Base-by-base conservation (phyloP, 441 rosid species). In the Viola pubescens region DNA sequence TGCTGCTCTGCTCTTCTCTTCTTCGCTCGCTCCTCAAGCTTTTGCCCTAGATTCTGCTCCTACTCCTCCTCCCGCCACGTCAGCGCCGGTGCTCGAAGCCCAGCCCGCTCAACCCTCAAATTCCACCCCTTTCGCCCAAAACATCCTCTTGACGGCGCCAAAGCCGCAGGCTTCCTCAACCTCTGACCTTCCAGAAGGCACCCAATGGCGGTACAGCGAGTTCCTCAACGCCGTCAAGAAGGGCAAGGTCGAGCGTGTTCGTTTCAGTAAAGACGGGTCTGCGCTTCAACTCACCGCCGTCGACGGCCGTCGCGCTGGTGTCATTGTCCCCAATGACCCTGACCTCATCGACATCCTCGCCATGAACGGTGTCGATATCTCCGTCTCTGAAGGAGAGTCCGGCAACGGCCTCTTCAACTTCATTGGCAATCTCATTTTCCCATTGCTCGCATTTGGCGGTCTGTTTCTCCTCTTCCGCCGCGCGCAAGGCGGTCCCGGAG, bases 181-280 rank as follows among this genome's bases (percentile, higher is more conserved):
- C 53, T 65, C 95, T 1, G 95, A 89, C 66, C 82, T 92, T 53
- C 98, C 95, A 0, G 97, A 92, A 52, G 94, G 97, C 10, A 71
- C 69, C n/a, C 88, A 85, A 60, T 89, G 98, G 97, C 76, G 98
- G 5, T 92, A 89, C 90, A 89, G 91, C 71, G 97, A 89, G 77
- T 92, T 92, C 68, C 70, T 89, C 43, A 92, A 82, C 70, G 94
- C 98, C 0, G 97, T 92, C 56, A 92, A 84, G 77, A 85, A 82
- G 65, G 97, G 98, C 12, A 89, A 87, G 60, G 91, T 89, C 37
- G 97, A 92, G 70, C 75, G 97, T 62, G 98, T 92, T 34, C 83
- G 89, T 43, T 92, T 92, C 74, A 89, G 88, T 72, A 92, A 92
- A 71, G 97, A 89, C 61, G 97, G 96, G 9, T 82, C 87, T 37